Evolutionary conservation across 306 rosid genomes (phyloP).

Genomic region (Spatholobus suberectus): DNA sequence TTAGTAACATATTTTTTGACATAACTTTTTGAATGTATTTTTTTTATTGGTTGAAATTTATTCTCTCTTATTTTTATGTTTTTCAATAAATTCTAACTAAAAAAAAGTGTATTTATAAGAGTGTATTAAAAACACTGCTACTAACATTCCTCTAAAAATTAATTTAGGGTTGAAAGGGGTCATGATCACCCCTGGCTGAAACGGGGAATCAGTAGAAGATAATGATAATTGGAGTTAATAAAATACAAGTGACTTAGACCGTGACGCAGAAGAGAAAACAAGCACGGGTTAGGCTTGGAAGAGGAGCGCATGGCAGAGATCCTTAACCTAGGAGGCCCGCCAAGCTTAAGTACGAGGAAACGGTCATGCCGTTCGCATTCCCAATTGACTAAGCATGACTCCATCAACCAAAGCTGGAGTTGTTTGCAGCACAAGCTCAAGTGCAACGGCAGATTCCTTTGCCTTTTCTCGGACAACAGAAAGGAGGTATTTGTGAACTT

Average conservation of each 20-base stretch:
- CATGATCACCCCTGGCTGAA: neutral
- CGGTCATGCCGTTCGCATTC: slow-evolving; percentile 40
- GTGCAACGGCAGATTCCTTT: slow-evolving; percentile 63
- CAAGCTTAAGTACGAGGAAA: slow-evolving; percentile 34
- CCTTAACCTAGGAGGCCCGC: slow-evolving; percentile 61
- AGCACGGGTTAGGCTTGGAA: neutral
- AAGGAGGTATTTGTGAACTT: slow-evolving; percentile 55
- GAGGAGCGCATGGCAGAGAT: slow-evolving; percentile 60
- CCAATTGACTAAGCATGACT: slow-evolving; percentile 36
- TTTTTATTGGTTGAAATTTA: no score
- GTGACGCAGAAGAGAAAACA: neutral
- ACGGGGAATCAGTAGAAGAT: neutral
- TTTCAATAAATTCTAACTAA: no score
- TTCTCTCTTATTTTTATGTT: no score
- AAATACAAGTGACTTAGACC: neutral
- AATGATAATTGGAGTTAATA: slow-evolving; percentile 3
- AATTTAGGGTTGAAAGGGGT: neutral
- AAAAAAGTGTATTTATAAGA: no score
- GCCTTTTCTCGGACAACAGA: slow-evolving; percentile 78
- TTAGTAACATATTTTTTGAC: no score
- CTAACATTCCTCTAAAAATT: no score
- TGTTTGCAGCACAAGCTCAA: slow-evolving; percentile 59
- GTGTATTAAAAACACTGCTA: no score
- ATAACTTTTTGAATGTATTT: no score
- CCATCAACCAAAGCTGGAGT: slow-evolving; percentile 48